Percentiles rank a stretch among this genome's conserved stretches.
phyloP scores from a whole-genome alignment of 2,329 filamentous ascomycete genomes.

The Allantophomopsis cytisporea region DNA sequence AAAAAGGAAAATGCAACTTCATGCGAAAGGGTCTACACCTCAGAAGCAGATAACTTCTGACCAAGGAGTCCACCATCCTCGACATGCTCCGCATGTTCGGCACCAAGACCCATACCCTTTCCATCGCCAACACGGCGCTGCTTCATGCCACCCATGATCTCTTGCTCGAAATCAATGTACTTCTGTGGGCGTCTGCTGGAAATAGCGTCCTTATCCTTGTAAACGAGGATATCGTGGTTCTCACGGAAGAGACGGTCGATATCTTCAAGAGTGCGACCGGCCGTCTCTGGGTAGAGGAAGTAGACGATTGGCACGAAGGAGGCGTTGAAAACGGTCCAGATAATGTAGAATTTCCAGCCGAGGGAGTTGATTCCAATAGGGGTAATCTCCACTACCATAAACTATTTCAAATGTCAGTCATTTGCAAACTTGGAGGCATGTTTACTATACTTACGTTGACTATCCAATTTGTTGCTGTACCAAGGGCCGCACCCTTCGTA shows the following conservation, averaged over 20 bases:
- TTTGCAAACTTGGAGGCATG: slow-evolving; percentile 17
- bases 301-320: slow-evolving; percentile 4
- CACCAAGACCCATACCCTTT: no score
- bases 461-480: slow-evolving; percentile 22
- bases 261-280: slow-evolving; percentile 23
- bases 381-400: slow-evolving; percentile 8
- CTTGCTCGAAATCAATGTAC: background rate
- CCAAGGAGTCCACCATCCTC: no score
- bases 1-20: no score
- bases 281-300: slow-evolving; percentile 21
- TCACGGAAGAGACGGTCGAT: slow-evolving; percentile 11
- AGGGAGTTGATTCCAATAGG: slow-evolving; percentile 22
- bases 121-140: no score
- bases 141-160: no score
- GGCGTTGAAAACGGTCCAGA: slow-evolving; percentile 18
- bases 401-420: background rate
- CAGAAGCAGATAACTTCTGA: no score
- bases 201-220: background rate
- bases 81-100: no score
- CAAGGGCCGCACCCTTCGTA: slow-evolving; percentile 36
- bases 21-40: no score
- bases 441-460: no score
- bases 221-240: background rate
- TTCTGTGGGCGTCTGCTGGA: background rate
- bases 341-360: slow-evolving; percentile 24